A percentile compares a stretch with the other conserved stretches of the same genome.
Conservation (phyloP, 2,329 filamentous ascomycete genomes). For the Zasmidium angulare region DNA sequence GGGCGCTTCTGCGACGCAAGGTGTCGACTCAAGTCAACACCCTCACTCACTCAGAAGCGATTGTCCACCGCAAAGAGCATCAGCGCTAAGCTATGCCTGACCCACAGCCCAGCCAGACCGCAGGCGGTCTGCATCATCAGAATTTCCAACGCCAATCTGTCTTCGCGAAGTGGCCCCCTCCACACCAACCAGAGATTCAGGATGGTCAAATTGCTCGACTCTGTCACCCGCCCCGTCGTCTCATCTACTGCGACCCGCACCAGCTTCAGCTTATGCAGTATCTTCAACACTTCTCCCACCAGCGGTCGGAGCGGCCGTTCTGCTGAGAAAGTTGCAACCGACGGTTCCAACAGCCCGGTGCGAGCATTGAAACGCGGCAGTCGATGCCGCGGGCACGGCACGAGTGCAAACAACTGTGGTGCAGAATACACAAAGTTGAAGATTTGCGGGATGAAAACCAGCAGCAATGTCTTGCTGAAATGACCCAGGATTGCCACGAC, state of each 20-base stretch:
- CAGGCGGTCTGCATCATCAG: constrained; percentile 72
- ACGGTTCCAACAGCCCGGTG: constrained; percentile 82
- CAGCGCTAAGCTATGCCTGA: constrained; percentile 80
- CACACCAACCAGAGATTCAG: constrained; percentile 96
- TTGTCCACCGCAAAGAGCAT: constrained; percentile 92
- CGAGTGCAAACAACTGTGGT: constrained; percentile 84
- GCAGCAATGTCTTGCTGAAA: constrained; percentile 93
- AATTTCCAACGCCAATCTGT: constrained; percentile 76
- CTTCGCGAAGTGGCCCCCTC: constrained; percentile 87
- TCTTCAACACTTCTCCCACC: constrained; percentile 63
- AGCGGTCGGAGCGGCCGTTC: constrained; percentile 66
- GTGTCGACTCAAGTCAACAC: constrained; percentile 8
- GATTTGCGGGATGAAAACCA: constrained; percentile 88
- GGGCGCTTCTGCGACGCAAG: constrained; percentile 18
- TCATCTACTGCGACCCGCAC: constrained; percentile 67
- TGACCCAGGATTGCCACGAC: constrained; percentile 95
- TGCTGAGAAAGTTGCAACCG: constrained; percentile 66
- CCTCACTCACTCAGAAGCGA: constrained; percentile 23
- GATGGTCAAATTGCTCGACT: constrained; percentile 88
- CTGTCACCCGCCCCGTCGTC: constrained; percentile 64
- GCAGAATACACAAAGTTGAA: constrained; percentile 95
- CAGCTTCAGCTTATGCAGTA: constrained; percentile 68
- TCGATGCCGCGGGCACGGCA: constrained; percentile 91
- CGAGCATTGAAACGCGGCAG: constrained; percentile 84
- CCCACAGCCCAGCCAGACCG: constrained; percentile 80